Conservation (phyloP, 257 asterid genomes). For the Salvia splendens region DNA sequence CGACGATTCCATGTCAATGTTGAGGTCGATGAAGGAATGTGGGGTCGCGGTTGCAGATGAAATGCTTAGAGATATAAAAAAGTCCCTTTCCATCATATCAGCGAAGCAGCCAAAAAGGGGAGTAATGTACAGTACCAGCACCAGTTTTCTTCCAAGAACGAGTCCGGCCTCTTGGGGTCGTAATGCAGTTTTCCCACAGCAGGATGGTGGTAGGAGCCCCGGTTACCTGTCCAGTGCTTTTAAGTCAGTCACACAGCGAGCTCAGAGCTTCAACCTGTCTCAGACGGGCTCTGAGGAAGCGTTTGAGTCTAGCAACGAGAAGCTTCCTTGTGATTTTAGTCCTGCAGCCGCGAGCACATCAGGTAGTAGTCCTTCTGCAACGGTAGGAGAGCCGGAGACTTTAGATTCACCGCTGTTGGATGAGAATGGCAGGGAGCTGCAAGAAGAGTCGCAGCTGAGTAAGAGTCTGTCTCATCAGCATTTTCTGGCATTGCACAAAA, state of each 20-base stretch:
- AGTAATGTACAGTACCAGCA: conserved; percentile 43
- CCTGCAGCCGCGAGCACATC: conserved; percentile 36
- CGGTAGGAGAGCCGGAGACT: conserved; percentile 33
- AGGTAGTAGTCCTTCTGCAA: conserved; percentile 28
- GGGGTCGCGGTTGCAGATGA: conserved; percentile 75
- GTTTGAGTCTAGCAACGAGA: conserved; percentile 38
- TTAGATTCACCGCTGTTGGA: conserved; percentile 51
- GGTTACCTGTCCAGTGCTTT: conserved; percentile 73
- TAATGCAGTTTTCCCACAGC: conserved; percentile 33
- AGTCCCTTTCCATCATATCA: conserved; percentile 63
- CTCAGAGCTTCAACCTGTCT: conserved; percentile 57
- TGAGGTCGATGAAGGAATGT: conserved; percentile 80
- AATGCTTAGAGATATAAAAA: conserved; percentile 73
- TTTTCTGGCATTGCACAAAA: conserved; percentile 46
- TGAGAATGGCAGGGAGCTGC: conserved; percentile 44
- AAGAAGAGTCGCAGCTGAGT: conserved; percentile 46
- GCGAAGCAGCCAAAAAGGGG: conserved; percentile 68
- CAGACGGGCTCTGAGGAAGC: conserved; percentile 41
- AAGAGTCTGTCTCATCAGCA: conserved; percentile 49
- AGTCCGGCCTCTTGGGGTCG: conserved; percentile 72
- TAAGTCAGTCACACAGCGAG: conserved; percentile 64
- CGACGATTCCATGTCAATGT: conserved; percentile 72
- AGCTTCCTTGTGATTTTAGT: conserved; percentile 15
- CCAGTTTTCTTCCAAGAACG: conserved; percentile 60
- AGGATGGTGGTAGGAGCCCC: conserved; percentile 42